Evolutionary conservation across 2,329 filamentous ascomycete species (phyloP).

Genomic region (Dactylonectria estremocensis): DNA sequence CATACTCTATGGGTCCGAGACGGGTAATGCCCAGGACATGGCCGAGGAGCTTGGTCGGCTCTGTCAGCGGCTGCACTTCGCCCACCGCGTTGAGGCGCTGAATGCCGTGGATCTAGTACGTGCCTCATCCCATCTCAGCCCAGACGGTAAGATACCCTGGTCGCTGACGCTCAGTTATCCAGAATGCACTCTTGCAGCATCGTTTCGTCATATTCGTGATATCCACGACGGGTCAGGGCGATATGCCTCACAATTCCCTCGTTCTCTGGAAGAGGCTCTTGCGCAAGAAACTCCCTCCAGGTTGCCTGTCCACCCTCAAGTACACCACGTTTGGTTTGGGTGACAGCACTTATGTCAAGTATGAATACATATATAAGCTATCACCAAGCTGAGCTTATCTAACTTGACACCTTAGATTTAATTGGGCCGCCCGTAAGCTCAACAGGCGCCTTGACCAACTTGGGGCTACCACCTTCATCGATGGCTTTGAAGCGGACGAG

Average conservation of each 20-base stretch:
- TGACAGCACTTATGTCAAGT: conserved; percentile 95
- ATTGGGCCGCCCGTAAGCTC: conserved; percentile 92
- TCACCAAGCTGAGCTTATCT: neutral
- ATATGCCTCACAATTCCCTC: conserved; percentile 87
- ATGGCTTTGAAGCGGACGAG: conserved; percentile 90
- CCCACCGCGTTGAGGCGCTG: conserved; percentile 82
- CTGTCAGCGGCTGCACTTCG: conserved; percentile 84
- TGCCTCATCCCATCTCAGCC: conserved; percentile 31
- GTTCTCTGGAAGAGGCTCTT: conserved; percentile 89
- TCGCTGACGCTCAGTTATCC: conserved; percentile 37
- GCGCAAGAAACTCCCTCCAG: conserved; percentile 81
- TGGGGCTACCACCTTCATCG: conserved; percentile 82
- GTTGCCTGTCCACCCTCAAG: conserved; percentile 76
- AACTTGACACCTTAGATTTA: conserved; percentile 73
- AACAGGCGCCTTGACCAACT: conserved; percentile 88
- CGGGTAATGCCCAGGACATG: conserved; percentile 92
- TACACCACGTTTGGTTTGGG: conserved; percentile 94
- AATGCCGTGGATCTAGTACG: conserved; percentile 83
- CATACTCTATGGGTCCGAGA: conserved; percentile 94
- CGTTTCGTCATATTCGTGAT: conserved; percentile 83
- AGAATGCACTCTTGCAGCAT: conserved; percentile 68
- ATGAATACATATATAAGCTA: conserved; percentile 48
- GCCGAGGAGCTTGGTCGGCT: conserved; percentile 86
- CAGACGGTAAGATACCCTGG: neutral
- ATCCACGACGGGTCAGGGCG: conserved; percentile 95